phyloP scores from a whole-genome alignment of 2,329 filamentous ascomycete genomes.

The Phialophora expanda region DNA sequence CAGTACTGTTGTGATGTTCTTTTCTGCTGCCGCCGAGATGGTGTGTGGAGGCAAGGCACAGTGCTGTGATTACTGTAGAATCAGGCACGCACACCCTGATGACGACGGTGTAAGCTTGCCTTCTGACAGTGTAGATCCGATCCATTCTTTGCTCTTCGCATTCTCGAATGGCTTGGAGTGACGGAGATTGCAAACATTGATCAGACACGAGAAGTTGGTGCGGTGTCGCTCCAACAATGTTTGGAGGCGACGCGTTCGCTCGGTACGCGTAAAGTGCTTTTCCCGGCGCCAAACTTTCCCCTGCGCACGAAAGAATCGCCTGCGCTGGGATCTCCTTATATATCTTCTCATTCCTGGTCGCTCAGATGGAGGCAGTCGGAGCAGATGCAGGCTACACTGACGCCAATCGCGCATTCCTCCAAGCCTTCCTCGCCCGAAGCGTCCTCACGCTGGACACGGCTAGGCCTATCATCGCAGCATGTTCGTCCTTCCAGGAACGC shows the following conservation, averaged over 20 bases:
- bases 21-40: background rate
- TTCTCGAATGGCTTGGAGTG: background rate
- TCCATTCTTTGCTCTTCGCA: background rate
- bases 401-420: conserved; percentile 84
- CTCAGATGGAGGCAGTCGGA: conserved; percentile 18
- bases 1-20: background rate
- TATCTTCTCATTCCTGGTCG: background rate
- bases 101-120: background rate
- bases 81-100: background rate
- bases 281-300: background rate
- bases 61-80: background rate
- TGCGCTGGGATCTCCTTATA: background rate
- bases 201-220: background rate
- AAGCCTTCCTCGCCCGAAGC: conserved; percentile 80
- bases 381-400: conserved; percentile 57
- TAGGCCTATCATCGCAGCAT: conserved; percentile 74
- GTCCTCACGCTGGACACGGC: conserved; percentile 77
- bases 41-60: background rate
- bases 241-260: conserved; percentile 15
- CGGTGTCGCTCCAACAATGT: background rate
- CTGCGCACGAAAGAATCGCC: background rate
- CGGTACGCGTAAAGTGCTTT: background rate
- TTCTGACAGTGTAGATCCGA: background rate
- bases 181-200: background rate
- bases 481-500: conserved; percentile 66